Evolutionary conservation across 2,329 filamentous ascomycete species (phyloP).

Genomic region (Neonectria coccinea): DNA sequence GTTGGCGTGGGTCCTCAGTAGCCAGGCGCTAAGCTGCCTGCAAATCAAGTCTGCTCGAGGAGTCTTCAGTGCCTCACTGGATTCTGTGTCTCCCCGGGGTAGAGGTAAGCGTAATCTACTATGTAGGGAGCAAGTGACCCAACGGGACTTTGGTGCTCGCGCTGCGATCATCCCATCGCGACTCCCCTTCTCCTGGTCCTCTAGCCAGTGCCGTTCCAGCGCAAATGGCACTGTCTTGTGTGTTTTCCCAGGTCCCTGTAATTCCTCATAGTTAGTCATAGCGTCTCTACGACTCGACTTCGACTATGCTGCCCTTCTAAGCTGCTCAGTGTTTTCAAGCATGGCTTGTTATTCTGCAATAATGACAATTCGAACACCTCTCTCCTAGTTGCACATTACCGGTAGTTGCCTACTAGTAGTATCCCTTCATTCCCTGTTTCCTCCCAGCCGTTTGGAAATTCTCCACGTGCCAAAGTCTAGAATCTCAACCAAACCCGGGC

Average conservation of each 20-base stretch:
- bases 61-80: slow-evolving; percentile 4
- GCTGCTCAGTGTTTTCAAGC: too few species aligned
- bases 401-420: background rate
- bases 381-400: background rate
- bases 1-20: background rate
- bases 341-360: background rate
- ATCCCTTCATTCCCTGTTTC: background rate
- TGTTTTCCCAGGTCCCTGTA: slow-evolving; percentile 16
- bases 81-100: slow-evolving; percentile 8
- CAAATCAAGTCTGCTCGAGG: slow-evolving; percentile 4
- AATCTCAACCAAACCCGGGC: slow-evolving; percentile 23
- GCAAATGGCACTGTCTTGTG: slow-evolving; percentile 14
- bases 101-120: slow-evolving; percentile 15
- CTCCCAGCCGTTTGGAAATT: background rate
- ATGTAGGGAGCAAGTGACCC: slow-evolving; percentile 7
- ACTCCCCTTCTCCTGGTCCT: background rate
- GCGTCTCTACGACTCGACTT: background rate
- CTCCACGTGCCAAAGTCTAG: slow-evolving; percentile 5
- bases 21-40: slow-evolving; percentile 7
- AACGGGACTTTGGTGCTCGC: background rate
- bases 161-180: slow-evolving; percentile 15
- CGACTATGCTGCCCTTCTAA: background rate
- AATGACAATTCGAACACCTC: background rate
- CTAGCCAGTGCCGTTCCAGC: slow-evolving; percentile 9
- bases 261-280: background rate